Percentiles rank a stretch among this genome's conserved stretches.
These are phyloP conservation scores for Salix suchowensis DNA, from an alignment of 345 rosid genomes.

Conservation along the genomic window DNA sequence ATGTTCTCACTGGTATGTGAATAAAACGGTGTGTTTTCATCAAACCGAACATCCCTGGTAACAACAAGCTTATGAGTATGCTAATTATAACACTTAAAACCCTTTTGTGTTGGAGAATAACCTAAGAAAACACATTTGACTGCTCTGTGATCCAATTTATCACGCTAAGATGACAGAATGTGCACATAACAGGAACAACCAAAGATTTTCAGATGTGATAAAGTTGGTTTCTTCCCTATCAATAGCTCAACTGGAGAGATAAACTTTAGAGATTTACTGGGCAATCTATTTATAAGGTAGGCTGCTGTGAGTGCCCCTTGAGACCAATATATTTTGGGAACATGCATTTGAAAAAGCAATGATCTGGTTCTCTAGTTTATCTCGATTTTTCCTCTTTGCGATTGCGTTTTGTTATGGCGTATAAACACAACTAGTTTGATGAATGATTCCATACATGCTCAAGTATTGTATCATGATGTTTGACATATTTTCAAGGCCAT, in stretches of 20 bases:
- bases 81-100: no score
- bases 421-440: neutral
- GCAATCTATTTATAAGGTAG: neutral
- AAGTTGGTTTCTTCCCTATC: neutral
- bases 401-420: neutral
- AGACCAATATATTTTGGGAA: neutral
- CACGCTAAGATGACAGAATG: neutral
- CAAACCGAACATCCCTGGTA: no score
- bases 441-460: neutral
- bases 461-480: neutral
- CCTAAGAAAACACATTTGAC: no score
- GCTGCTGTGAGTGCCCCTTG: neutral
- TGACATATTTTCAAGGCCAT: neutral
- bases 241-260: neutral
- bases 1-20: fast-evolving
- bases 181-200: neutral
- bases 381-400: neutral
- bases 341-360: neutral
- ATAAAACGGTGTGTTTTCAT: fast-evolving
- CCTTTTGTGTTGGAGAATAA: no score
- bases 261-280: neutral
- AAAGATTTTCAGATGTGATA: neutral
- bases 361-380: neutral
- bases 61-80: no score
- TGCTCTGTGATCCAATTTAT: no score